Evolutionary conservation across 73 alveolate species (phyloP).

Genomic region (Paramecium pentaurelia): DNA sequence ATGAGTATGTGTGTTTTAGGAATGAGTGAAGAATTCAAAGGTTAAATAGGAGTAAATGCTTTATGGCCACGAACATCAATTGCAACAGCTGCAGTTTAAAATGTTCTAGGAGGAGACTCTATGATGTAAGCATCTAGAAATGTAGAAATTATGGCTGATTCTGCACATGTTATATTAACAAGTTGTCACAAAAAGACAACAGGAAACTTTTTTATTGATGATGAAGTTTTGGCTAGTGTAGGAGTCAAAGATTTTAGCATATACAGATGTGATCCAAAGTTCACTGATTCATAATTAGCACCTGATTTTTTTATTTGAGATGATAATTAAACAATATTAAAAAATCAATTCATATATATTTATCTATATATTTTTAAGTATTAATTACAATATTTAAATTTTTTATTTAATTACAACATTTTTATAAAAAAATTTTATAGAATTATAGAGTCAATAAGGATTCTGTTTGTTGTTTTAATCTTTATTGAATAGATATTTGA

Average conservation of each 20-base stretch:
- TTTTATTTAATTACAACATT: not conserved
- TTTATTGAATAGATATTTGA: not conserved
- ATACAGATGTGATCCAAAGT: constrained; percentile 66
- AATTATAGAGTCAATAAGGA: not conserved
- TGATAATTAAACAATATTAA: not conserved
- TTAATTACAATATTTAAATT: not conserved
- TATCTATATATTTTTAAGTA: not conserved
- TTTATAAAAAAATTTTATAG: not conserved
- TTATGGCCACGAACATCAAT: constrained; percentile 86
- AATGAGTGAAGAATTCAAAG: constrained; percentile 78
- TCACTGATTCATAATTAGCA: constrained; percentile 58
- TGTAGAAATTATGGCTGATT: constrained; percentile 82
- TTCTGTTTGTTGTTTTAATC: not conserved
- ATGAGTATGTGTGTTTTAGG: constrained; percentile 84
- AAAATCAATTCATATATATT: not conserved
- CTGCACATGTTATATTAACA: constrained; percentile 80
- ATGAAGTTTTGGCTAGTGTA: constrained; percentile 70
- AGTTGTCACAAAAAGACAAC: constrained; percentile 70
- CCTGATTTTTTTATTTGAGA: constrained; percentile 71
- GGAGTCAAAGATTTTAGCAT: constrained; percentile 70
- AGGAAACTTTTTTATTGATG: constrained; percentile 86
- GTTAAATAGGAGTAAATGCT: constrained; percentile 76
- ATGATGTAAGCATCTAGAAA: constrained; percentile 73
- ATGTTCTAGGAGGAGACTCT: constrained; percentile 82
- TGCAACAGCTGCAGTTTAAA: constrained; percentile 90